Conservation (phyloP, 805 yeast species). For the Cyberlindnera misumaiensis region DNA sequence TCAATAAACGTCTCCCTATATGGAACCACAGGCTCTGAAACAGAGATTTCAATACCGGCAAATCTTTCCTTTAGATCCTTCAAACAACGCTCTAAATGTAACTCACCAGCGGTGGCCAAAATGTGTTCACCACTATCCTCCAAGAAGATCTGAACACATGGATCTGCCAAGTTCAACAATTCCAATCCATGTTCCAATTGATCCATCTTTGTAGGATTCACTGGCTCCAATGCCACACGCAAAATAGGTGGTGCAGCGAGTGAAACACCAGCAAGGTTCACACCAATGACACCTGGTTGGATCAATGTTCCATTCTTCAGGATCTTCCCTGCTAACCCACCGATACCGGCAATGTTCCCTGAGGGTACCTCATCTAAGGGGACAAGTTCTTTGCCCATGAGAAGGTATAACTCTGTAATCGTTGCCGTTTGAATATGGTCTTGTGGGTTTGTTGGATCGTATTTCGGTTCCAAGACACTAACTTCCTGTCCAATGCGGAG, state of each 20-base stretch:
- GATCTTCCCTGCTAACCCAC: conserved; percentile 78
- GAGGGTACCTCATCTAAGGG: conserved; percentile 80
- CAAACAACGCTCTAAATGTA: conserved; percentile 90
- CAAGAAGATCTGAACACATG: conserved; percentile 81
- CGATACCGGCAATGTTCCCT: conserved; percentile 91
- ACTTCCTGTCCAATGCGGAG: conserved; percentile 68
- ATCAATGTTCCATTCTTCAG: conserved; percentile 83
- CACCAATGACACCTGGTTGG: conserved; percentile 49
- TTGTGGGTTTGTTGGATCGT: conserved; percentile 55
- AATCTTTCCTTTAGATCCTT: conserved; percentile 86
- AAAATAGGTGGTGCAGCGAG: conserved; percentile 84
- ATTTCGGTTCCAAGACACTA: conserved; percentile 80
- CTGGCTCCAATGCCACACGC: conserved; percentile 93
- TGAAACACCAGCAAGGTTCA: conserved; percentile 72
- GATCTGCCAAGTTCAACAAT: conserved; percentile 81
- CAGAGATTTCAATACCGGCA: conserved; percentile 82
- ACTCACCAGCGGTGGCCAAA: conserved; percentile 92
- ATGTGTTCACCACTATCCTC: conserved; percentile 92
- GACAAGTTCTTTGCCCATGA: conserved; percentile 90
- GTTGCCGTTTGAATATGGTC: conserved; percentile 51
- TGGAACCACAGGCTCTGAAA: conserved; percentile 91
- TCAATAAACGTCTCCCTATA: conserved; percentile 75
- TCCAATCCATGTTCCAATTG: conserved; percentile 73
- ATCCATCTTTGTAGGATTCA: conserved; percentile 72
- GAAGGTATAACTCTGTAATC: conserved; percentile 63